Evolutionary conservation across 345 rosid species (phyloP).

Genomic region (Citrus australasica): DNA sequence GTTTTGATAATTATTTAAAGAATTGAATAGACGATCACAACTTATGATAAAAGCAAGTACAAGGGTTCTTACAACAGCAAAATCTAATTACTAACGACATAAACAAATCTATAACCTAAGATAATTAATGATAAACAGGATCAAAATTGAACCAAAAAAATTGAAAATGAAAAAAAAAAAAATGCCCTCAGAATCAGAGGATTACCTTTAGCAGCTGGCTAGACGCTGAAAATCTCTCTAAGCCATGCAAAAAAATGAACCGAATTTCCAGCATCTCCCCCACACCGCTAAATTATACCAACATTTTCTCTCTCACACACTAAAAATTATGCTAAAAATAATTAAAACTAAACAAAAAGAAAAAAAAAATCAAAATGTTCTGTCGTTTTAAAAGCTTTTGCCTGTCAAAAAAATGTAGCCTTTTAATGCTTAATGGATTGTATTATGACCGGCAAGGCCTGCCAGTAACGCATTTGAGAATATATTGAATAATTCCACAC

Average conservation of each 20-base stretch:
- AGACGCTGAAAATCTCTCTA: slow-evolving; percentile 33
- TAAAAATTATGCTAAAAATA: not conserved
- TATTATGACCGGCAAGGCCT: not conserved
- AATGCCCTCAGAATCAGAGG: slow-evolving; percentile 26
- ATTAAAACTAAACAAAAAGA: not conserved
- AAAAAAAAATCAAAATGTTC: not conserved
- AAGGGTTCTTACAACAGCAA: not conserved
- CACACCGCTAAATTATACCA: slow-evolving; percentile 22
- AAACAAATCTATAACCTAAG: not conserved
- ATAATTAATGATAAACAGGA: not conserved
- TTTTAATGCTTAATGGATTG: not conserved
- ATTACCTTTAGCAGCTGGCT: slow-evolving; percentile 28
- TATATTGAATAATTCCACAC: not conserved
- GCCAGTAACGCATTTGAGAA: not conserved
- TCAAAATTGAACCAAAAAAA: not conserved
- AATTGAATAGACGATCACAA: not conserved
- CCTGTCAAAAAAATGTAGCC: not conserved
- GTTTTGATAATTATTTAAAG: not conserved
- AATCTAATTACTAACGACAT: not conserved
- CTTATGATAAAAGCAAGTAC: not conserved
- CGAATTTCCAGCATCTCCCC: slow-evolving; percentile 35
- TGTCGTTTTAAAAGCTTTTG: not conserved
- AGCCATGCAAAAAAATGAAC: slow-evolving; percentile 22
- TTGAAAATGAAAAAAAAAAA: not conserved
- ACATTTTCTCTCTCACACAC: not conserved